Evolutionary conservation across 441 rosid genomes (phyloP), one percentile per base, ranked within the genome.

Genomic region (Mallotus repandus): DNA sequence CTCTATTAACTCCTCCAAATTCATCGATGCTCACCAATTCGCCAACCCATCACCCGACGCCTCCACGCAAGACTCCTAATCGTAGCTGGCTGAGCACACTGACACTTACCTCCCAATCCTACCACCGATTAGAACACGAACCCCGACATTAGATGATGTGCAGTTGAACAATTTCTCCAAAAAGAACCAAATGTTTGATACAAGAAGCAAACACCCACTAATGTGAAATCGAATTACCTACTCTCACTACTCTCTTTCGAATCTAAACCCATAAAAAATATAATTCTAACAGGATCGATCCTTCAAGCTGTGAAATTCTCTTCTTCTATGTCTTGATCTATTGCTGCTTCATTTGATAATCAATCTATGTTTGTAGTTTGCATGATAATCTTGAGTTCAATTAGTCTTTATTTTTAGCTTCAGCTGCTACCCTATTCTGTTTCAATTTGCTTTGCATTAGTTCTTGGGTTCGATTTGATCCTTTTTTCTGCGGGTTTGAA

Each of bases 11-110:
- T 52, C 10, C 55, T 52, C 66, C 22, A 71, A 53, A 25, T 58
- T 52, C 1, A n/a, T 77, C 32, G 54, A 10, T 25, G 62, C 35
- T 69, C 56, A 25, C 66, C 59, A 21, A 4, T 16, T 74, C 77
- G 12, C 46, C 49, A 73, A 50, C 35, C 79, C 67, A 7, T 18
- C 71, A 35, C 83, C 86, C n/a, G n/a, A n/a, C n/a, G n/a, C n/a
- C n/a, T n/a, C n/a, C n/a, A n/a, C n/a, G n/a, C n/a, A n/a, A n/a
- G n/a, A n/a, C n/a, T n/a, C n/a, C n/a, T n/a, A n/a, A n/a, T n/a
- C n/a, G n/a, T n/a, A n/a, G n/a, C n/a, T n/a, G n/a, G n/a, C n/a
- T n/a, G n/a, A n/a, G n/a, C n/a, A n/a, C n/a, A n/a, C n/a, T n/a
- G n/a, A n/a, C n/a, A n/a, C n/a, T n/a, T n/a, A n/a, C n/a, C n/a